Conservation (phyloP, 176 grass and related monocot species). For the Bolboschoenus planiculmis region DNA sequence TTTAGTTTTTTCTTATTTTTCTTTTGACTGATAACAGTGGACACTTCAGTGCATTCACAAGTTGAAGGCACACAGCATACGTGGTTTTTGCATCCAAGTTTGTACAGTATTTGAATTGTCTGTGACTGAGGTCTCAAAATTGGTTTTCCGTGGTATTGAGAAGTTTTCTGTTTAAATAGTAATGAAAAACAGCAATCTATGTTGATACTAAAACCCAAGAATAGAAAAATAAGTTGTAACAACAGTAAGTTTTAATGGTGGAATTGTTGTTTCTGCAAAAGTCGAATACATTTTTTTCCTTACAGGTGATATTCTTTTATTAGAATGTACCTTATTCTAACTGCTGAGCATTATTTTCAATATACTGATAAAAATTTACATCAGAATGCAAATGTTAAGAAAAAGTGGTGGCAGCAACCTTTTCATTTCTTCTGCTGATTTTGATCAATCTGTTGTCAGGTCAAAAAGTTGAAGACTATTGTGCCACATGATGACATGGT, state of each 20-base stretch:
- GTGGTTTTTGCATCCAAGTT: not conserved
- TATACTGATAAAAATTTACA: not conserved
- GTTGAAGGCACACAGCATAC: not conserved
- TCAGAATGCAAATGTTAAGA: not conserved
- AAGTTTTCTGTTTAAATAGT: not conserved
- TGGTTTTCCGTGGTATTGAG: not conserved
- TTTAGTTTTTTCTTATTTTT: not conserved
- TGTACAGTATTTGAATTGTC: not conserved
- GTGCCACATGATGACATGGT: slow-evolving; percentile 56
- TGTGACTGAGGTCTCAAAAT: not conserved
- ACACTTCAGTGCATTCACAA: not conserved
- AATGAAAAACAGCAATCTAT: not conserved
- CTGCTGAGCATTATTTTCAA: not conserved
- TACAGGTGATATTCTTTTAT: too few relatives aligned
- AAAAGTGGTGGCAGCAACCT: not conserved
- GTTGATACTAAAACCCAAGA: too few relatives aligned
- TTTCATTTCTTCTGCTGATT: not conserved
- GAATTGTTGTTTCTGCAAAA: too few relatives aligned
- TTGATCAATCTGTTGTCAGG: slow-evolving; percentile 44
- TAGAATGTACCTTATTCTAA: too few relatives aligned
- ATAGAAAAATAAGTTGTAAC: too few relatives aligned
- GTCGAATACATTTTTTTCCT: too few relatives aligned
- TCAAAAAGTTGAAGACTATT: slow-evolving; percentile 69
- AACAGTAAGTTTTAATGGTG: too few relatives aligned
- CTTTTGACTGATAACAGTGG: not conserved